Conservation (phyloP, 352 stramenopile species). For the Peronospora destructor region DNA sequence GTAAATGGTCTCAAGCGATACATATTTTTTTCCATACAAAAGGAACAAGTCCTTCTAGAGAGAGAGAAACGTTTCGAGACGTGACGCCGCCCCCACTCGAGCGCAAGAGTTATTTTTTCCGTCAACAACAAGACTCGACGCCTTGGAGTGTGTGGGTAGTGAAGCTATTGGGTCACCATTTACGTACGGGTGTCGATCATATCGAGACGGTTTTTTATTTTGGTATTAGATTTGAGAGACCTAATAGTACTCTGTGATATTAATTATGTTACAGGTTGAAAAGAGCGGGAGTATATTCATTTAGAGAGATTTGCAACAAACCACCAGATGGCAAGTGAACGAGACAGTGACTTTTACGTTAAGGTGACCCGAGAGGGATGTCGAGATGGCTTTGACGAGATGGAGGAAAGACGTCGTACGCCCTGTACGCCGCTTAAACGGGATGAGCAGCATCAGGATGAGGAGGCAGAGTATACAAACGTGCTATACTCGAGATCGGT, state of each 20-base stretch:
- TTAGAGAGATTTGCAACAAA: not conserved
- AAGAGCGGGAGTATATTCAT: conserved; percentile 19
- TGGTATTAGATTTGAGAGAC: conserved; percentile 13
- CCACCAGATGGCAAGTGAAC: conserved; percentile 13
- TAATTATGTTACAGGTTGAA: not conserved
- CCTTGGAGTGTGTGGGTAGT: not conserved
- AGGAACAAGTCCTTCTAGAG: not conserved
- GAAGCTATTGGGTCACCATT: not conserved
- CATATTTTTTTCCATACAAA: conserved; percentile 7
- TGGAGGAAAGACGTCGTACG: conserved; percentile 16
- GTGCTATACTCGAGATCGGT: conserved; percentile 23
- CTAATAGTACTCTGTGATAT: not conserved
- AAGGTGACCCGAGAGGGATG: conserved; percentile 26
- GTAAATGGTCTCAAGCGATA: not conserved
- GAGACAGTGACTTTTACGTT: conserved; percentile 34
- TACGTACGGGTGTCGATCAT: too few species aligned
- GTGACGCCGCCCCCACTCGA: too few species aligned
- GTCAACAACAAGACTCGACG: too few species aligned
- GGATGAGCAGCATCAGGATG: conserved; percentile 11
- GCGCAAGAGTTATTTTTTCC: too few species aligned
- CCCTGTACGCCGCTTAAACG: conserved; percentile 3
- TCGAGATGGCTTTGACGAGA: conserved; percentile 15
- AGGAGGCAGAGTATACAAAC: conserved; percentile 27
- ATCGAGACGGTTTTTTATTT: not conserved
- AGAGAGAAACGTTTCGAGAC: not conserved